Evolutionary conservation across 164 flowering plant species (phyloP).

Genomic region (Dillenia suffruticosa): DNA sequence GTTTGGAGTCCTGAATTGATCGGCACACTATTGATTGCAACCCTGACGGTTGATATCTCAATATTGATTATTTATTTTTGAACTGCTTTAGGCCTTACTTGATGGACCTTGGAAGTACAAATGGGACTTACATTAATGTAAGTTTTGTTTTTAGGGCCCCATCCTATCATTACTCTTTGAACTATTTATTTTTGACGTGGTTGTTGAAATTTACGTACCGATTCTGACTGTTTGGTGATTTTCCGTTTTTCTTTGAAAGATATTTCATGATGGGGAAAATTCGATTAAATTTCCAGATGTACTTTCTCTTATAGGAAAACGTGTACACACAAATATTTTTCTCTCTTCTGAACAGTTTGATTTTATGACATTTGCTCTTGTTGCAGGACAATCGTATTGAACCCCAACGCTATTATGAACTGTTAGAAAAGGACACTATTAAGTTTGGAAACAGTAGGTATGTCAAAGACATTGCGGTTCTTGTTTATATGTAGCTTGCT

Average conservation of each 20-base stretch:
- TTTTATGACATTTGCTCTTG: conserved; percentile 16
- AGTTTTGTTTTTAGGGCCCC: conserved; percentile 17
- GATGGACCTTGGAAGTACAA: conserved; percentile 99
- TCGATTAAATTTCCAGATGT: no score
- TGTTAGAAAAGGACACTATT: conserved; percentile 78
- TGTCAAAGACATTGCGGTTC: conserved; percentile 5
- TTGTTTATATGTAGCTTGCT: neutral
- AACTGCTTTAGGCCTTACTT: conserved; percentile 62
- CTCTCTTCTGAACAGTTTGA: neutral
- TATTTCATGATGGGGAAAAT: no score
- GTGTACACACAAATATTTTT: no score
- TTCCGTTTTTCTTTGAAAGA: no score
- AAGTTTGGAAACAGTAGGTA: conserved; percentile 97
- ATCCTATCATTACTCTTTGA: no score
- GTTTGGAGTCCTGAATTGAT: neutral
- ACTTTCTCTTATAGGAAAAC: no score
- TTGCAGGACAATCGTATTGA: conserved; percentile 83
- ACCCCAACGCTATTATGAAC: conserved; percentile 88
- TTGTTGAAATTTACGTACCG: no score
- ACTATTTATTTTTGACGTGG: no score
- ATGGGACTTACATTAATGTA: conserved; percentile 88
- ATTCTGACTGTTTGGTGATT: no score
- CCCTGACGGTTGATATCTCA: conserved; percentile 3
- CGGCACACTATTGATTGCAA: neutral
- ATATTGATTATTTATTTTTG: conserved; percentile 13